phyloP scores from a whole-genome alignment of 2,329 filamentous ascomycete species.

The Xylaria polymorpha region DNA sequence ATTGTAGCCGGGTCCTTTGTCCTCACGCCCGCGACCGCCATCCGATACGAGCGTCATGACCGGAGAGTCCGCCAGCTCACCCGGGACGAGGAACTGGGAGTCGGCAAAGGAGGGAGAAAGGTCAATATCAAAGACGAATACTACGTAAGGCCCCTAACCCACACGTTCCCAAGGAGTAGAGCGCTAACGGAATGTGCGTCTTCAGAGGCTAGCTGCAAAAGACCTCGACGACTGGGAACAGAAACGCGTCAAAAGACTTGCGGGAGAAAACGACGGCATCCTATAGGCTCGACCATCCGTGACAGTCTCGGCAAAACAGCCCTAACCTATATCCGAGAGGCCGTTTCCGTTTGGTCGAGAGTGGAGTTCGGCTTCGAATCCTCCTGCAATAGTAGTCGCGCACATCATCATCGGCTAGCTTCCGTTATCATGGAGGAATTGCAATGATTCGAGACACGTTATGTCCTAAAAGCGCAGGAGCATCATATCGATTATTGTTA shows the following conservation, averaged over 20 bases:
- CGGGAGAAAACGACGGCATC: constrained; percentile 89
- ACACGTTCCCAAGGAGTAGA: neutral
- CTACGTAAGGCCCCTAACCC: constrained; percentile 68
- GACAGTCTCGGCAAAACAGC: neutral
- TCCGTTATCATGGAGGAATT: neutral
- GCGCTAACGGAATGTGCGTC: constrained; percentile 34
- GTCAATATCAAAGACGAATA: constrained; percentile 89
- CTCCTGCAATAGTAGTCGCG: neutral
- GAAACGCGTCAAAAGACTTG: constrained; percentile 88
- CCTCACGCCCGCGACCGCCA: constrained; percentile 90
- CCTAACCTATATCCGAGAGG: neutral
- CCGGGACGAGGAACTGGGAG: constrained; percentile 85
- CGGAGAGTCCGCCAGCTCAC: constrained; percentile 86
- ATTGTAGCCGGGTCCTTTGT: constrained; percentile 95
- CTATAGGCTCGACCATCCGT: constrained; percentile 60
- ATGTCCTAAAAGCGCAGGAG: neutral
- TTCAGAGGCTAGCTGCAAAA: constrained; percentile 82
- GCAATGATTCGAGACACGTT: constrained; percentile 5
- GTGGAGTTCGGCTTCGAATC: neutral
- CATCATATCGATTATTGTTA: neutral
- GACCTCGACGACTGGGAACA: constrained; percentile 98
- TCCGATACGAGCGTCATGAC: constrained; percentile 94
- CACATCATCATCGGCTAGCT: neutral
- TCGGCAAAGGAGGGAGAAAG: constrained; percentile 76
- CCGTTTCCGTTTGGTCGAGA: neutral